Percentiles rank a stretch among this genome's conserved stretches.
These are phyloP conservation scores for Ascochyta pisi DNA, from an alignment of 2,329 filamentous ascomycete genomes.

Conservation along the genomic window DNA sequence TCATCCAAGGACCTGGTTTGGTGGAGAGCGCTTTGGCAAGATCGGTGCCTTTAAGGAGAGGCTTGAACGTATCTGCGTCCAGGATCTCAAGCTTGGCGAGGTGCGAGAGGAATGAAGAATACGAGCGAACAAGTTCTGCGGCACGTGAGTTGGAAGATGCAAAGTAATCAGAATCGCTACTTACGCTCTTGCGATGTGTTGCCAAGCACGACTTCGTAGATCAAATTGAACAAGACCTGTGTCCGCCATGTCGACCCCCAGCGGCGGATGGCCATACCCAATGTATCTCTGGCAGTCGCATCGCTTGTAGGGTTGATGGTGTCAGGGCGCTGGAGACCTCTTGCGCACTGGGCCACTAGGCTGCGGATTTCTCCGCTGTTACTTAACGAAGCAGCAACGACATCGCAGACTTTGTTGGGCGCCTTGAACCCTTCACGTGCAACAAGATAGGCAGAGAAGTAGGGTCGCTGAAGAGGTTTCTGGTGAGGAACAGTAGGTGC, in stretches of 20 bases:
- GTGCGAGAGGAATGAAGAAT: constrained; percentile 61
- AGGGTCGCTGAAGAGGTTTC: constrained; percentile 38
- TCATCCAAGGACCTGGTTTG: constrained; percentile 84
- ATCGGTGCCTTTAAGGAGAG: constrained; percentile 73
- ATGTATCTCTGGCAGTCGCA: constrained; percentile 61
- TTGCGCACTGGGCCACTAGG: constrained; percentile 62
- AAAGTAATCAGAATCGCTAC: constrained; percentile 18
- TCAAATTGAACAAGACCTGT: constrained; percentile 71
- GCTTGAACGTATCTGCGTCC: constrained; percentile 57
- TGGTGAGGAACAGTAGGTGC: constrained; percentile 59
- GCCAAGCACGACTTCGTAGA: constrained; percentile 64
- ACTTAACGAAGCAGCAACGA: constrained; percentile 70
- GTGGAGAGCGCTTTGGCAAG: constrained; percentile 71
- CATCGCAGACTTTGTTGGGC: constrained; percentile 74
- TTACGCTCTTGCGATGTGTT: constrained; percentile 53
- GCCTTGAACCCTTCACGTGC: constrained; percentile 80
- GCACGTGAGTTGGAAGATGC: constrained; percentile 20
- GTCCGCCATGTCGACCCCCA: constrained; percentile 78
- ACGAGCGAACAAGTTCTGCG: constrained; percentile 57
- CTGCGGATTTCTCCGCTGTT: constrained; percentile 68
- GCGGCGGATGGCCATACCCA: constrained; percentile 76
- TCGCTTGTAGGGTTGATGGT: constrained; percentile 54
- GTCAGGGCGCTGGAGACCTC: constrained; percentile 55
- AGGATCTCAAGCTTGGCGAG: constrained; percentile 59
- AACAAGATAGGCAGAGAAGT: constrained; percentile 64